These are phyloP conservation scores for Ambrosiella beaveri DNA, from an alignment of 2,329 filamentous ascomycete genomes.

Conservation along the genomic window DNA sequence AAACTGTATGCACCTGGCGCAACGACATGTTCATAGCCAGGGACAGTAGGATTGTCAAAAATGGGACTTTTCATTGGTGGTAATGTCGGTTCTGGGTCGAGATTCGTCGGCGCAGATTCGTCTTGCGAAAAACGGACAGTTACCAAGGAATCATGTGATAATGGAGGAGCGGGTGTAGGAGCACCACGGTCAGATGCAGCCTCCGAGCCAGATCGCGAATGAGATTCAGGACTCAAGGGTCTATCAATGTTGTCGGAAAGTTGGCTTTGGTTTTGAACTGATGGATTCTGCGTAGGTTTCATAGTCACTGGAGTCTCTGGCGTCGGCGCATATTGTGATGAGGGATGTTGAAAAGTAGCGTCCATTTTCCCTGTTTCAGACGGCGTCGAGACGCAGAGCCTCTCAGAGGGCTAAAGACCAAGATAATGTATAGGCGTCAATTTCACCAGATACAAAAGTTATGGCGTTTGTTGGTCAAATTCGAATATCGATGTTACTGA, in stretches of 20 bases:
- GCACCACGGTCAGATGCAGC: slow-evolving; percentile 4
- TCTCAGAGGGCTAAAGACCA: neutral
- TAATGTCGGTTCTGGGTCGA: neutral
- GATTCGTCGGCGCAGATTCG: neutral
- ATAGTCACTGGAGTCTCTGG: neutral
- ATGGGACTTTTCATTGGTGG: slow-evolving; percentile 2
- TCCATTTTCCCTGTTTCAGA: neutral
- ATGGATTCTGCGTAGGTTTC: neutral
- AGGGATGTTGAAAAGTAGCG: neutral
- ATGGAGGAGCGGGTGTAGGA: neutral
- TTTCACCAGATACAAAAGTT: too few relatives aligned
- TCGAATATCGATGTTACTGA: neutral
- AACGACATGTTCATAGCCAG: neutral
- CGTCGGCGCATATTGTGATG: neutral
- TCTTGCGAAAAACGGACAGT: slow-evolving; percentile 3
- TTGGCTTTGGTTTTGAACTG: neutral
- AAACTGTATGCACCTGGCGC: neutral
- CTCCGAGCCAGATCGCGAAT: slow-evolving; percentile 3
- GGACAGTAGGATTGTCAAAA: slow-evolving; percentile 3
- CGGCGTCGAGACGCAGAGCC: neutral
- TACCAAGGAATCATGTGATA: slow-evolving; percentile 1
- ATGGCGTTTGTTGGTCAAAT: neutral
- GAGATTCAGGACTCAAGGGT: neutral
- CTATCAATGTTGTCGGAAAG: neutral
- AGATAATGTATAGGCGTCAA: neutral